Evolutionary conservation across 768 basidiomycete genomes (phyloP), one percentile per base, ranked within the genome.

Genomic region (Trametes villosa): DNA sequence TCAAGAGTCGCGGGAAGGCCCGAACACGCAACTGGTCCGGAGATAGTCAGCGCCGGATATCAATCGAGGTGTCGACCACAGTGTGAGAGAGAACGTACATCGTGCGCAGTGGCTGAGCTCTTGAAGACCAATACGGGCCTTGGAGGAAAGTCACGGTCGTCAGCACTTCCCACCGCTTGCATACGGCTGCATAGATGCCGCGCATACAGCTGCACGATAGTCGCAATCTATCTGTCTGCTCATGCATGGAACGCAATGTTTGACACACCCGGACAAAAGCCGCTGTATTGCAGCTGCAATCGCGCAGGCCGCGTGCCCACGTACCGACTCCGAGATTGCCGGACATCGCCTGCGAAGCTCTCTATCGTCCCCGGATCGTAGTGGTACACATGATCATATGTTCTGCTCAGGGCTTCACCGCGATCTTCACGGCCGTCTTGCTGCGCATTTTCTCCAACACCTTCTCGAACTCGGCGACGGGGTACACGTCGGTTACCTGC

Each of bases 381-480:
- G n/a, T n/a, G n/a, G n/a, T n/a, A n/a, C n/a, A n/a, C n/a, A n/a
- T 34, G 8, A 15, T 8, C 34, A 15, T 34, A 15, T 15, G 34
- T 8, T 15, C 9, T 12, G n/a, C 15, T 74, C 65, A 74, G n/a
- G 81, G 80, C 66, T 79, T 82, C 24, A 84, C 77, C 7, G 76
- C 81, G 51, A 84, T 77, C 71, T 84, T 84, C 11, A 83, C 66
- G n/a, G 82, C 80, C 1, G 75, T 74, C 57, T 81, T 78, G 63
- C 82, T 84, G 56, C 81, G 82, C 82, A 89, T 80, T 77, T 83
- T 86, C 68, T 88, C 86, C 42, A 89, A 70, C 20, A 86, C 87
- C 64, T 82, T 76, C 71, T 87, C 84, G 70, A 83, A 88, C 51
- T 88, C 84, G 45, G 78, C 77, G 55, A 88, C 73, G 29, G 79